Evolutionary conservation across 805 yeast species (phyloP), one percentile per base, ranked within the genome.

Genomic region (Torulaspora quercuum): DNA sequence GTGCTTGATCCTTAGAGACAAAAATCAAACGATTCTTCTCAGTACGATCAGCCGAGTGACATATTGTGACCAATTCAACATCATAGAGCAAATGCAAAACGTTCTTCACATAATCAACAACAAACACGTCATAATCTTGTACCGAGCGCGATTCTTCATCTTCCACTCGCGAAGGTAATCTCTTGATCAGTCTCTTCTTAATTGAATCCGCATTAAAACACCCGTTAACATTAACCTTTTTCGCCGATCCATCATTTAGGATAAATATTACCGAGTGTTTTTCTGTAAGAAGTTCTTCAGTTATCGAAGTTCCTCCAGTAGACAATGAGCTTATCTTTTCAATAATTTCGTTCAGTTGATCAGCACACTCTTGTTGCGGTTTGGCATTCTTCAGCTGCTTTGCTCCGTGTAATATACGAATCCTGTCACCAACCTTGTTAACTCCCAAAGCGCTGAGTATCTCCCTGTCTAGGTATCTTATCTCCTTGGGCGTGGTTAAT

Each of bases 131-230:
- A 65, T 78, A 85, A 33, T 53, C 59, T 13, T 34, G 53, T n/a
- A 44, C 48, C 12, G 48, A 28, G 18, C 55, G 55, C 5, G 57
- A 44, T 49, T 63, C 62, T 5, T 56, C 48, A 3, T 49, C 52
- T 5, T 35, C 37, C 3, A 47, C 33, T 33, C 57, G 64, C 5
- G 49, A 39, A 6, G 62, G 53, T 19, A 82, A 52, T 42, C 72
- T 75, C 48, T 77, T 76, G 40, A 86, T 63, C 1, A 82, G 77
- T 46, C 78, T 80, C 35, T 76, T 68, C 56, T 83, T 85, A 33
- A 88, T 83, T 5, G 87, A 75, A 39, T 77, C 82, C 1, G 95
- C 88, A 54, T 80, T 82, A 61, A 78, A 82, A 54, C 95, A 85
- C 0, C 88, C 92, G 11, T 76, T 73, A 1, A 86, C 80, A 49